Evolutionary conservation across 306 rosid species (phyloP).

Genomic region (Quercus parvula): DNA sequence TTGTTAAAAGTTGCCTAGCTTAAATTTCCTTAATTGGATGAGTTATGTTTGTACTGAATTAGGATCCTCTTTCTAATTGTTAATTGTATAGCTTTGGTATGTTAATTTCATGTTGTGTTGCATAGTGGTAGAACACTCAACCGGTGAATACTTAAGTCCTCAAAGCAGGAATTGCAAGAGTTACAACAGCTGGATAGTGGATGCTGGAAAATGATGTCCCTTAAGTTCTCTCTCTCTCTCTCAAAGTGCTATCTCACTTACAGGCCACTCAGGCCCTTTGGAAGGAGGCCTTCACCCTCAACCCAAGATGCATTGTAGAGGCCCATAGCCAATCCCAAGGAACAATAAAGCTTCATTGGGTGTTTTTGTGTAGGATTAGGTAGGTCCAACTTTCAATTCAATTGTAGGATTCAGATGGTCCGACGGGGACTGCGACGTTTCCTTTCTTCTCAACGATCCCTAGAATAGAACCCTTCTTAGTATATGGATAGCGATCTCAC

Average conservation of each 20-base stretch:
- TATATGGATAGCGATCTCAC: neutral
- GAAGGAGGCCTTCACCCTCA: too few species aligned
- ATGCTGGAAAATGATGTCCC: neutral
- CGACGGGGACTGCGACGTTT: neutral
- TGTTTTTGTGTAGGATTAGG: too few species aligned
- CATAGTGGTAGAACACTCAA: neutral
- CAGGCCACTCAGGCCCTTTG: too few species aligned
- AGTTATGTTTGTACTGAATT: neutral
- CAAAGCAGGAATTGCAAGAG: neutral
- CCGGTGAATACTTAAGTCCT: neutral
- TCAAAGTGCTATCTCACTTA: too few species aligned
- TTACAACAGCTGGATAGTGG: neutral
- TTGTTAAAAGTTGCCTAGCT: neutral
- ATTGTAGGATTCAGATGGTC: neutral
- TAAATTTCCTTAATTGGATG: neutral
- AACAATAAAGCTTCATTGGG: too few species aligned
- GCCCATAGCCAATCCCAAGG: too few species aligned
- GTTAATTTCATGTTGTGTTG: neutral
- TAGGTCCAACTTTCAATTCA: too few species aligned
- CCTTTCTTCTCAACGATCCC: neutral
- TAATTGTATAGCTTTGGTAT: neutral
- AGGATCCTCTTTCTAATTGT: neutral
- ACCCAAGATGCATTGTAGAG: too few species aligned
- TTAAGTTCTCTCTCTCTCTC: neutral
- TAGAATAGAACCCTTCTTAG: neutral